Base-by-base conservation (phyloP, 495 filamentous ascomycete species). In the Trichoderma asperelloides region DNA sequence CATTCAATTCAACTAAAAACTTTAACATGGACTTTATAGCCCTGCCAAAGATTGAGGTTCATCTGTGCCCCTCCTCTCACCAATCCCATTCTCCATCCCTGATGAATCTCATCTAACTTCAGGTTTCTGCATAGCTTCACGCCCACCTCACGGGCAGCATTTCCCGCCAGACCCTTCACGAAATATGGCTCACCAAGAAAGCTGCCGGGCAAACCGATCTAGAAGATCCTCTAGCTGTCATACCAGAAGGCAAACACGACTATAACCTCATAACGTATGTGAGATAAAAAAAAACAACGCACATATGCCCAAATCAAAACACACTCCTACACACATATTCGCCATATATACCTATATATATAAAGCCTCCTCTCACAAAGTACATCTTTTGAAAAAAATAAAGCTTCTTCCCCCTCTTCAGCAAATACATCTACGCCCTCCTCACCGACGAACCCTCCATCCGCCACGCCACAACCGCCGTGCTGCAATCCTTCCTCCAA, bases 61-160 rank as follows among this genome's bases (percentile, higher is more conserved):
- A 18, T 27, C 6, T 41, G 5, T 25, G 12, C 25, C 37, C 65
- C 40, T n/a, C 5, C 2, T 40, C 21, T 30, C 21, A 1, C 0
- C 40, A 21, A 1, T 13, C 39, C n/a, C 2, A 6, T 39, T 27
- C n/a, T n/a, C 1, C 8, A 64, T 3, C 12, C 9, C 23, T 51
- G 6, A 51, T 64, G 18, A 64, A 13, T 37, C 28, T 18, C n/a
- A 11, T 27, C 25, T 65, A 40, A 41, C 37, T 0, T 1, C 0
- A 5, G 21, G 0, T 71, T 60, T 12, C 23, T 12, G 8, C n/a
- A 23, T 30, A 94, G 88, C 82, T 96, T 21, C 92, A 96, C 70
- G 91, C 91, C 67, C 91, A 95, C 76, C 84, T 96, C 40, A 89
- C 85, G 55, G 91, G 92, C 60, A 92, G 89, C 74, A 93, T 95